Conservation (phyloP, 1,284 basidiomycete species). For the Papiliotrema nemorosa region DNA sequence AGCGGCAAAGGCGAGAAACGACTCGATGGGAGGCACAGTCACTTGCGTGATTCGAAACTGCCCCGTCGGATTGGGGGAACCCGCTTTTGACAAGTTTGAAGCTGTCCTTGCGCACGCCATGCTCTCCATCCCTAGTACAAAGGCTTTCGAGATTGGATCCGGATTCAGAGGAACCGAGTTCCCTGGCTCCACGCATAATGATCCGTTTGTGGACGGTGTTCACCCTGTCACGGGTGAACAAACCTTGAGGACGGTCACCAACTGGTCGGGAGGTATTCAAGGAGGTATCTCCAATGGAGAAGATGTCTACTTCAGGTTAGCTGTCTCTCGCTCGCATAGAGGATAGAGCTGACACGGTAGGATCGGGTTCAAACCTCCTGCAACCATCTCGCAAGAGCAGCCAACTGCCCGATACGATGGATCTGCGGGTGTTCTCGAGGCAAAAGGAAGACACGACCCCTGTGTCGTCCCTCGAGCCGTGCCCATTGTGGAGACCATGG, state of each 20-base stretch:
- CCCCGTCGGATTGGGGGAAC: constrained; percentile 90
- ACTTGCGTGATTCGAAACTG: constrained; percentile 92
- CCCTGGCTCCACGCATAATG: constrained; percentile 90
- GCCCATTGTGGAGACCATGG: constrained; percentile 98
- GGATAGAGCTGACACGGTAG: constrained; percentile 49
- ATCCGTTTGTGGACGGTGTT: constrained; percentile 69
- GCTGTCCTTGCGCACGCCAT: constrained; percentile 95
- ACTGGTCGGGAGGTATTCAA: constrained; percentile 97
- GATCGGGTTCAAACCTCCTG: constrained; percentile 96
- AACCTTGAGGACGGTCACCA: constrained; percentile 76
- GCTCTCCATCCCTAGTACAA: constrained; percentile 98
- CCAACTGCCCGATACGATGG: constrained; percentile 90
- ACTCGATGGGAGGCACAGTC: constrained; percentile 96
- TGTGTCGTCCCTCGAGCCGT: constrained; percentile 96
- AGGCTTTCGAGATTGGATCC: constrained; percentile 96
- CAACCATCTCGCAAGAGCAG: constrained; percentile 93
- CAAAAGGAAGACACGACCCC: constrained; percentile 91
- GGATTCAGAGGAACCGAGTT: constrained; percentile 96
- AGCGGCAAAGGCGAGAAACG: constrained; percentile 81
- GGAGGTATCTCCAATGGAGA: constrained; percentile 98
- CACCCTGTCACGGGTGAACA: constrained; percentile 55
- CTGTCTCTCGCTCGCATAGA: not conserved
- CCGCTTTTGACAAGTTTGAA: constrained; percentile 98
- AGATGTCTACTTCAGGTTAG: constrained; percentile 92
- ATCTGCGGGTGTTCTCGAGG: constrained; percentile 76